Evolutionary conservation across 2,329 filamentous ascomycete genomes (phyloP), one percentile per base, ranked within the genome.

Genomic region (Lecanicillium sp.): DNA sequence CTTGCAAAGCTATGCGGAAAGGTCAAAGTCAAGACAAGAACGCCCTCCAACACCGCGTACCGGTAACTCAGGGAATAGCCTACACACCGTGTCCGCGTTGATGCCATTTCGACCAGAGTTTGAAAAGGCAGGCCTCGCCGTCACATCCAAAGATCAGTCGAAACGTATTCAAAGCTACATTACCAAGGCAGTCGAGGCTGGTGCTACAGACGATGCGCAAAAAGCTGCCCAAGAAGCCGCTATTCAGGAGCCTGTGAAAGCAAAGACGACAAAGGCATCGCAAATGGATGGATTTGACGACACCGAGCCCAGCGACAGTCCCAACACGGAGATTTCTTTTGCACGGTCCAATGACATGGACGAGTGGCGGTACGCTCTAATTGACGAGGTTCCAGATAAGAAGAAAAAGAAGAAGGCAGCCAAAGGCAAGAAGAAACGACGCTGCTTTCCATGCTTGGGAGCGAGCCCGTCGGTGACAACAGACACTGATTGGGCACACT

Each of bases 91-190:
- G 14, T 62, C 66, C 18, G 70, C 68, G 20, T 55, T 78, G 3
- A 50, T 75, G 18, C 73, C 73, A 3, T 78, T 70, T 48, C 66
- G 63, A 33, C 57, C 65, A 4, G 65, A 78, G 43, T 76, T 79
- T 44, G 59, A 58, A 40, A 63, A 64, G 41, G 73, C 70, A 38
- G 72, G 73, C 2, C 59, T 79, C 35, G 72, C 73, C 2, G 67
- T 78, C 2, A 78, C 75, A 9, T 75, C 74, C 27, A 55, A 55
- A 33, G 44, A 59, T 45, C 43, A 73, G 67, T 46, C 67, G 64
- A 52, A 59, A 42, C 15, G 48, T 29, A 37, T 50, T 31, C 31
- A 51, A 41, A 28, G 37, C 28, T 43, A 52, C 37, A 46, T 43
- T 19, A 31, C 43, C 29, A 43, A 43, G 36, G 36, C 45, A 20